Conservation (phyloP, 495 filamentous ascomycete genomes). For the Melanomma pulvis-pyrius region DNA sequence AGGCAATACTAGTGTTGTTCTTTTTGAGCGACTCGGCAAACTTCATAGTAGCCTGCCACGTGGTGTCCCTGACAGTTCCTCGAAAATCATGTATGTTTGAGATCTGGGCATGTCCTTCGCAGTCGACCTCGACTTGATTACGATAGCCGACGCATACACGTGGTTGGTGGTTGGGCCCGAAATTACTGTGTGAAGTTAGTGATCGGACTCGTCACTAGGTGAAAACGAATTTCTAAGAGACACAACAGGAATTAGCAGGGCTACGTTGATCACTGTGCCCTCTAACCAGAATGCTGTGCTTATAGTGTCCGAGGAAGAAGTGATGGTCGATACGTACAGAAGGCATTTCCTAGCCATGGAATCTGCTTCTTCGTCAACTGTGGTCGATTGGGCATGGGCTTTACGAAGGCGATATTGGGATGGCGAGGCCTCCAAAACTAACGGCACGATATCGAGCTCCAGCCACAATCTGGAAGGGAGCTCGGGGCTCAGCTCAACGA, state of each 20-base stretch:
- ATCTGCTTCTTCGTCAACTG: conserved; percentile 81
- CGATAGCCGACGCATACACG: conserved; percentile 73
- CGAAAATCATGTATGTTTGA: conserved; percentile 65
- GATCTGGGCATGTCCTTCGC: conserved; percentile 63
- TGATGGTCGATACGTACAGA: conserved; percentile 54
- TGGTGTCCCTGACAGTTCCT: conserved; percentile 60
- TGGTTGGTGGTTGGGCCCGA: conserved; percentile 74
- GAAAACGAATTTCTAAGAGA: neutral
- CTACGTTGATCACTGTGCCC: too few species aligned
- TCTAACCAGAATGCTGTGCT: neutral
- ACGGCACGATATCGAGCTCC: conserved; percentile 75
- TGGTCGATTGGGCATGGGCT: conserved; percentile 52
- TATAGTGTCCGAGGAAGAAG: neutral
- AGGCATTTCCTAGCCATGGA: conserved; percentile 83
- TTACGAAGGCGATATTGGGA: conserved; percentile 37
- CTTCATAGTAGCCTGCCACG: conserved; percentile 70
- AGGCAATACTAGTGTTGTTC: conserved; percentile 71
- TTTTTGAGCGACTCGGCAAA: conserved; percentile 69
- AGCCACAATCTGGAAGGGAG: conserved; percentile 77
- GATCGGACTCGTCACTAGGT: neutral
- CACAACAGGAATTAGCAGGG: too few species aligned
- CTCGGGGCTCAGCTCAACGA: conserved; percentile 57
- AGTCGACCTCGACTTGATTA: conserved; percentile 77
- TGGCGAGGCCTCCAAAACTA: conserved; percentile 52
- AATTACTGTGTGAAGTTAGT: conserved; percentile 57